Conservation (phyloP, 345 rosid genomes). For the Iberis pinnata region DNA sequence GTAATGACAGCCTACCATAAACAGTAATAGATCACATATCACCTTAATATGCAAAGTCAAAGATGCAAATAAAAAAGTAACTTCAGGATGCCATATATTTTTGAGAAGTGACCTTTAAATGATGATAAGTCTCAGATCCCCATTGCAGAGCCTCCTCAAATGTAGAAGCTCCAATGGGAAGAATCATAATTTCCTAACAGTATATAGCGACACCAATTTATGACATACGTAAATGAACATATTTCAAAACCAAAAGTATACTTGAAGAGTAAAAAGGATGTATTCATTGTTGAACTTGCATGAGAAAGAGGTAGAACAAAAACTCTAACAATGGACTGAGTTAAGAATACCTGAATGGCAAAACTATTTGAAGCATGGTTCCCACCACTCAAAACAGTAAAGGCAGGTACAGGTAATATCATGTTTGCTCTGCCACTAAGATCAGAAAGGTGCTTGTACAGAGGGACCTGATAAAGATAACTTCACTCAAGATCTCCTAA, state of each 20-base stretch:
- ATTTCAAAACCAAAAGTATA: background rate
- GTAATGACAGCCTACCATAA: slow-evolving; percentile 70
- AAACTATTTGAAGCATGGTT: slow-evolving; percentile 76
- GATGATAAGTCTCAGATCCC: slow-evolving; percentile 96
- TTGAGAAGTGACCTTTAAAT: slow-evolving; percentile 69
- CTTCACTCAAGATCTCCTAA: slow-evolving; percentile 22
- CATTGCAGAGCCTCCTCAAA: slow-evolving; percentile 93
- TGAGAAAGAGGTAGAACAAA: slow-evolving; percentile 5
- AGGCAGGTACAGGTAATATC: slow-evolving; percentile 87
- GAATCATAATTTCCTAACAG: slow-evolving; percentile 79
- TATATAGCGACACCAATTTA: slow-evolving; percentile 15
- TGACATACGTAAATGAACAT: background rate
- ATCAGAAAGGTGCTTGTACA: slow-evolving; percentile 84
- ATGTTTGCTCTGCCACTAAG: slow-evolving; percentile 61
- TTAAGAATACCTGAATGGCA: slow-evolving; percentile 59
- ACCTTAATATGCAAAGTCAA: background rate
- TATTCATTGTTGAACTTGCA: slow-evolving; percentile 1
- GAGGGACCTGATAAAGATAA: slow-evolving; percentile 55
- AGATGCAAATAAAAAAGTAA: slow-evolving; percentile 2
- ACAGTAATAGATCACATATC: slow-evolving; percentile 31
- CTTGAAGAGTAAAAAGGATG: background rate
- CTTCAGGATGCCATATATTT: slow-evolving; percentile 18
- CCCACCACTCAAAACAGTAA: slow-evolving; percentile 90
- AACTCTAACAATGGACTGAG: background rate
- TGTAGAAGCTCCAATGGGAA: slow-evolving; percentile 81